Evolutionary conservation across 176 grass and related monocot species (phyloP), one percentile per base, ranked within the genome.

Genomic region (Cenchrus purpureus): DNA sequence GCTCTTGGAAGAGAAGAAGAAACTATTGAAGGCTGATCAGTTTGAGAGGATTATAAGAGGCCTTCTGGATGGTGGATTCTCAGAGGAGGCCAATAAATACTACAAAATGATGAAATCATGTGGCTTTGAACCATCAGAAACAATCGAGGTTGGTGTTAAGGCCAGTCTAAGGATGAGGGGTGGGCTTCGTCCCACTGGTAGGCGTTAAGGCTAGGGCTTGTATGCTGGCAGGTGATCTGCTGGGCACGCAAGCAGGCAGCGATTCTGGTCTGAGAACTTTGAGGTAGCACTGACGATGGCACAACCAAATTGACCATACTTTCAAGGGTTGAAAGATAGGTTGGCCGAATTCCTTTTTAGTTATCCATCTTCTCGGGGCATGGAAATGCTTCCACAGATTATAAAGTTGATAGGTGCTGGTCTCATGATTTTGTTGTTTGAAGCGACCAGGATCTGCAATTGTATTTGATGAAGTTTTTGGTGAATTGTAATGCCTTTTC

Each of bases 1-100:
- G 91, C 73, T 98, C 65, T 86, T 98, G 73, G 93, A 95, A 28
- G 85, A 85, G 40, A 95, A 89, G 88, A 95, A 92, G 70, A 62
- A 63, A 68, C 51, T 89, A 40, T 78, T 98, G 81, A 90, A 65
- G 17, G 85, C 74, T 81, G 71, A 89, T 82, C 93, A 98, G 67
- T 89, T 94, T 79, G 91, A 98, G 66, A 88, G 89, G 89, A 69
- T 98, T 83, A 78, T 86, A 70, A 72, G 11, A 25, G 86, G 86
- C 65, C 93, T 98, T 74, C n/a, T 84, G 0, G 73, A 77, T 6
- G 93, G 93, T 60, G 89, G 93, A 11, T 85, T 89, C 43, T 45
- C 61, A 12, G 88, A 95, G 20, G 89, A 95, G 55, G 93, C 89
- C n/a, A 86, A 90, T 14, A 93, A 91, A 80, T 91, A 91, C 64